Evolutionary conservation across 768 basidiomycete genomes (phyloP), one percentile per base, ranked within the genome.

Genomic region (Chlorophyllum brunneum): DNA sequence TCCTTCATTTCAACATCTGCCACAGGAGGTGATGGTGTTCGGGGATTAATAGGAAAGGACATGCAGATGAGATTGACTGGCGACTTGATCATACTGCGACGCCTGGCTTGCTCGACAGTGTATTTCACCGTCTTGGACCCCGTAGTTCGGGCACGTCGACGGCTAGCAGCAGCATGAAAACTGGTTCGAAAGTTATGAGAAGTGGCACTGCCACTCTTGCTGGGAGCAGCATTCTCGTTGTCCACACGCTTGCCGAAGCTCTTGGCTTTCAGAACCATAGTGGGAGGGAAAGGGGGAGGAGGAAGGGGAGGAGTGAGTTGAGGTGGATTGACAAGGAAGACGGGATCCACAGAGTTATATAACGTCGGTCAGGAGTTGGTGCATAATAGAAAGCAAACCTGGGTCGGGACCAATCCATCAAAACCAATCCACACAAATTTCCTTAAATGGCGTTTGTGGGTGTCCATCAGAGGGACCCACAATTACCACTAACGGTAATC

Each of bases 21-120:
- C 18, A 49, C 46, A 6, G 65, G 61, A 4, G 53, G 41, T 7
- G 45, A 11, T 52, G 39, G 26, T 53, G 34, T n/a, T 56, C 37
- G 2, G 51, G 37, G 15, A n/a, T n/a, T n/a, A n/a, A 74, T 47
- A 0, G 59, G 63, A 40, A 74, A 61, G 20, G 65, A 55, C 22
- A 73, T 42, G 23, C 58, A 48, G n/a, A 58, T 55, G 4, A 58
- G 16, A 4, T 63, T 58, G 10, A 47, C 27, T 15, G 42, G 46
- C n/a, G 63, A 55, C 43, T 62, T 66, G 10, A 51, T 60, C 3
- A 56, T 34, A 20, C 47, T 65, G 51, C 67, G 68, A 8, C 69
- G 67, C 48, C 68, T 77, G 16, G 77, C 72, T 11, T 72, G 71
- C 30, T 67, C 67, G 23, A 70, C 60, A 1, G 62, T 63, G 47